Percentiles rank a stretch among this genome's conserved stretches.
Conservation (phyloP, 495 filamentous ascomycete species). For the Xylaria palmicola region DNA sequence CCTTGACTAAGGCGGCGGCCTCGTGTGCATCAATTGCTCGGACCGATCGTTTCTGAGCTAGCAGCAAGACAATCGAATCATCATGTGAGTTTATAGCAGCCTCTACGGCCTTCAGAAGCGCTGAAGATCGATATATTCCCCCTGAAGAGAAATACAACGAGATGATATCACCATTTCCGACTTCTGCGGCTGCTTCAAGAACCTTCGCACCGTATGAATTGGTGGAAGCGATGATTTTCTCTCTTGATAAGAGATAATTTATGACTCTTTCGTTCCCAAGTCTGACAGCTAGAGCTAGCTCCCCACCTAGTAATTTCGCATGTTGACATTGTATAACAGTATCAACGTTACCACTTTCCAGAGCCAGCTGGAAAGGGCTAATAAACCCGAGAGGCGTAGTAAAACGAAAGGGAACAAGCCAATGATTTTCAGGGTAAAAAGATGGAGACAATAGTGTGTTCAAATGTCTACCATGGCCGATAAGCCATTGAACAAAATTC, state of each 20-base stretch:
- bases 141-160: not conserved
- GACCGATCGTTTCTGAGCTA: not conserved
- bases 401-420: not conserved
- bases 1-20: not conserved
- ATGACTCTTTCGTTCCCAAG: not conserved
- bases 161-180: not conserved
- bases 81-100: not conserved
- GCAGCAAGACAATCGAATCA: not conserved
- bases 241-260: not conserved
- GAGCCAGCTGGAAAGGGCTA: not conserved
- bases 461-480: not conserved
- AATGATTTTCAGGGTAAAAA: too few relatives aligned
- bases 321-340: not conserved
- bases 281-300: not conserved
- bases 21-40: not conserved
- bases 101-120: not conserved
- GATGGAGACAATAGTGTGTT: not conserved
- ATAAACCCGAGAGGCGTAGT: not conserved
- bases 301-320: not conserved
- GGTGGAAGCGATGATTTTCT: not conserved
- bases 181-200: not conserved
- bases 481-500: not conserved
- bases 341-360: not conserved
- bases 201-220: not conserved
- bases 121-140: not conserved